Conservation (phyloP, 495 filamentous ascomycete species). For the Rhypophila decipiens region DNA sequence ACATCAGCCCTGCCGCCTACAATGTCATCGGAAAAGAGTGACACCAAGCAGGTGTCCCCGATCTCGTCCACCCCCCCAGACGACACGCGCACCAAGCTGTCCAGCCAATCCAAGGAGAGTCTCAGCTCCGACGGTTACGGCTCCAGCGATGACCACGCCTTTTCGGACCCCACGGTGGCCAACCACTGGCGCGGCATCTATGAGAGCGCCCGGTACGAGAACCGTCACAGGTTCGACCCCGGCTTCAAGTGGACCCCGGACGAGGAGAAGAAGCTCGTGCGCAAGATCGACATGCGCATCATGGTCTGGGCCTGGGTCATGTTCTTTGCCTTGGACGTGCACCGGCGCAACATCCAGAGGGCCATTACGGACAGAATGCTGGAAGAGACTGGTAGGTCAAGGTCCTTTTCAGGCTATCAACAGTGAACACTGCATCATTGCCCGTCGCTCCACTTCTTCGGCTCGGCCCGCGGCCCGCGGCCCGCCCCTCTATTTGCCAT, state of each 20-base stretch:
- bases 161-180: constrained; percentile 20
- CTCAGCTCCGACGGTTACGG: constrained; percentile 21
- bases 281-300: constrained; percentile 36
- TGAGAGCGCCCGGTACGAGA: constrained; percentile 41
- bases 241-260: constrained; percentile 38
- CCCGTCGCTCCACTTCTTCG: too few species aligned
- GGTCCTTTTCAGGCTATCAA: constrained; percentile 21
- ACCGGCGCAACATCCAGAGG: constrained; percentile 66
- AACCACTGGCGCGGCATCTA: constrained; percentile 20
- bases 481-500: not conserved
- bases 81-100: too few species aligned
- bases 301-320: constrained; percentile 61
- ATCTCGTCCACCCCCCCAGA: too few species aligned
- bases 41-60: too few species aligned
- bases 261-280: constrained; percentile 43
- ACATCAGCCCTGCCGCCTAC: too few species aligned
- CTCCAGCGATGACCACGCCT: constrained; percentile 27
- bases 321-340: constrained; percentile 73
- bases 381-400: constrained; percentile 24
- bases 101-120: constrained; percentile 2
- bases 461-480: too few species aligned
- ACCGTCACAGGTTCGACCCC: constrained; percentile 52
- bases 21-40: too few species aligned
- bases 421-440: not conserved
- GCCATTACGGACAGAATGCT: constrained; percentile 69